These are phyloP conservation scores for Fusarium verticillioides DNA, from an alignment of 2,329 filamentous ascomycete species.

Conservation along the genomic window DNA sequence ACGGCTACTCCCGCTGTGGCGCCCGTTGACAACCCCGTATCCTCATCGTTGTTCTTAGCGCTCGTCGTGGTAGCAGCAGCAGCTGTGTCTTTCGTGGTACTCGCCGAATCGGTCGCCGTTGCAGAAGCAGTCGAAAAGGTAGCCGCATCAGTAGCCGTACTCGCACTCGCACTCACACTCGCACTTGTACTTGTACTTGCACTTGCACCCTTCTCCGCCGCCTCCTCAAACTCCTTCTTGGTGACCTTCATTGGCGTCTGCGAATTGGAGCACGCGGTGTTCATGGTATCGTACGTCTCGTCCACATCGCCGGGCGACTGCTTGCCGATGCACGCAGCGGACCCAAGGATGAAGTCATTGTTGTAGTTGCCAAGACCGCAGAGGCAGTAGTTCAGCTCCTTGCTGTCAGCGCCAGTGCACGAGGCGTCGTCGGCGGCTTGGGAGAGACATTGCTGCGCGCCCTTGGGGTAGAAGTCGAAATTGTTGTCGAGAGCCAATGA, in stretches of 20 bases:
- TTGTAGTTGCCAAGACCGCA: conserved; percentile 55
- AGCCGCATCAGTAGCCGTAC: neutral
- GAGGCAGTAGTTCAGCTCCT: conserved; percentile 60
- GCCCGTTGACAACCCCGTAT: conserved; percentile 48
- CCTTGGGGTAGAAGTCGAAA: conserved; percentile 50
- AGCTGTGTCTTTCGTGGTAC: neutral
- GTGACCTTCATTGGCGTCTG: conserved; percentile 56
- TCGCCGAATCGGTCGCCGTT: neutral
- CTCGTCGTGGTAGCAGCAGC: neutral
- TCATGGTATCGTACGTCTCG: conserved; percentile 57
- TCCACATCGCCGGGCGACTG: conserved; percentile 50
- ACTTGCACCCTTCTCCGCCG: conserved; percentile 26
- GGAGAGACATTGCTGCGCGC: conserved; percentile 55
- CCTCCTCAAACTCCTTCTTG: conserved; percentile 54
- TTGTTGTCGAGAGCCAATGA: conserved; percentile 43
- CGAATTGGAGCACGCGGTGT: conserved; percentile 56
- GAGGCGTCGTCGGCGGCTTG: conserved; percentile 52
- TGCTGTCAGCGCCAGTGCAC: conserved; percentile 55
- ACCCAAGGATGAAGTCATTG: conserved; percentile 59
- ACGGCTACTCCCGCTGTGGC: conserved; percentile 55
- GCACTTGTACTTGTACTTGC: neutral
- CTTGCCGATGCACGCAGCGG: conserved; percentile 59
- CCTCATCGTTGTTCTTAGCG: neutral
- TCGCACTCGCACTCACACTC: neutral
- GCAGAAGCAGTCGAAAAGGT: conserved; percentile 6